Conservation (phyloP, 139 green algal species). For the Tetradesmus obliquus region DNA sequence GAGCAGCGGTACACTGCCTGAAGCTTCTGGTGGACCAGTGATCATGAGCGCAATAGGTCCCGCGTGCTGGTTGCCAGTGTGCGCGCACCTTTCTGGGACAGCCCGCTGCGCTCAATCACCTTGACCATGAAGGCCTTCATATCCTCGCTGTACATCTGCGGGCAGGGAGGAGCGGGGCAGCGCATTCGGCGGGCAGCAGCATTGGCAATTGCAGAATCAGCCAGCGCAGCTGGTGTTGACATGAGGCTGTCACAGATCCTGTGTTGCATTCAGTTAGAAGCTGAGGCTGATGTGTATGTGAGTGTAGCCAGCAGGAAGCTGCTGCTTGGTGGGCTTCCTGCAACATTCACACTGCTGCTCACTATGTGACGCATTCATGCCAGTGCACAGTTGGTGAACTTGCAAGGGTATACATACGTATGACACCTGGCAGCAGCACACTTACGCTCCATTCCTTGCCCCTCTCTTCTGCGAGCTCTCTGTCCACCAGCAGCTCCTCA, state of each 20-base stretch:
- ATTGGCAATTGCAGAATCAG: not conserved
- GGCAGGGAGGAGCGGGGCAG: not conserved
- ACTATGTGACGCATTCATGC: too few relatives aligned
- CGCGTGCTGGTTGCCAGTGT: not conserved
- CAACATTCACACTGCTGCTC: too few relatives aligned
- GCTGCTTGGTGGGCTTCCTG: too few relatives aligned
- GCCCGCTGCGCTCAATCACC: slow-evolving; percentile 32
- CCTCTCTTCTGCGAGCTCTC: slow-evolving; percentile 13
- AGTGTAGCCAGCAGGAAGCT: too few relatives aligned
- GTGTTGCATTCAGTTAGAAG: too few relatives aligned
- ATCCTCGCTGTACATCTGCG: slow-evolving; percentile 50
- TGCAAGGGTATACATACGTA: not conserved
- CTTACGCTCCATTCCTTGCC: slow-evolving; percentile 38
- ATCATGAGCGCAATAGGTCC: not conserved
- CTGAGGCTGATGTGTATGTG: too few relatives aligned
- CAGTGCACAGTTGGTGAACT: too few relatives aligned
- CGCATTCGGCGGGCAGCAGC: too few relatives aligned
- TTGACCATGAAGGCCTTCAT: slow-evolving; percentile 54
- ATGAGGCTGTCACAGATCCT: not conserved
- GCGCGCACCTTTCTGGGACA: slow-evolving; percentile 4
- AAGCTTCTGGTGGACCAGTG: not conserved
- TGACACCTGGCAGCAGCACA: not conserved
- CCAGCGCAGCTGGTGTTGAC: not conserved
- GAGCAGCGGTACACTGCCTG: too few relatives aligned
- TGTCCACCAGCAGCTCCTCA: slow-evolving; percentile 49